phyloP scores from a whole-genome alignment of 176 grass and related monocot genomes.

The Carex myosuroides region DNA sequence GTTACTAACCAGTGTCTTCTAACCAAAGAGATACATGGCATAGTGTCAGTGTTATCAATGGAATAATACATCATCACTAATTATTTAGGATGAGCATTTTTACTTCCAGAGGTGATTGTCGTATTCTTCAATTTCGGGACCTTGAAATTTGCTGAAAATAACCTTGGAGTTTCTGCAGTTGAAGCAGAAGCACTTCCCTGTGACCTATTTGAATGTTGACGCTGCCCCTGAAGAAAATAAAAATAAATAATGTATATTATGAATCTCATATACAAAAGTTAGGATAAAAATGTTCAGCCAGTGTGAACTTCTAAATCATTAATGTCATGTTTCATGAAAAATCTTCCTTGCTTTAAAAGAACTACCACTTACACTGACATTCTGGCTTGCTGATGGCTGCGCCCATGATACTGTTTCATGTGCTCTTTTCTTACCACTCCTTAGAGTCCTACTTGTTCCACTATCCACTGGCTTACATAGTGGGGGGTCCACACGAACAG shows the following conservation, averaged over 20 bases:
- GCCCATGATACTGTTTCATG: not conserved
- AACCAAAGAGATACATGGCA: slow-evolving; percentile 10
- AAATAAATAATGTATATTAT: not conserved
- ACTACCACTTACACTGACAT: slow-evolving; percentile 7
- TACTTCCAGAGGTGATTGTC: not conserved
- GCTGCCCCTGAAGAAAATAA: not conserved
- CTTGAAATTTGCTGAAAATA: slow-evolving; percentile 21
- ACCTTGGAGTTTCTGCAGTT: not conserved
- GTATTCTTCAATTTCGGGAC: slow-evolving; percentile 27
- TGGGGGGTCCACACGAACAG: not conserved
- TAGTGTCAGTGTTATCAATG: not conserved
- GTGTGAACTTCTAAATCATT: too few relatives aligned
- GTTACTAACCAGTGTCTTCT: not conserved
- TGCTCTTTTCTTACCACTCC: not conserved
- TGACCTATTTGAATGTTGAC: not conserved
- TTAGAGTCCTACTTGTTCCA: not conserved
- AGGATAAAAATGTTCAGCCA: not conserved
- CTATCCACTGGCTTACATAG: not conserved
- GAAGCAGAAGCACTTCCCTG: not conserved
- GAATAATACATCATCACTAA: not conserved
- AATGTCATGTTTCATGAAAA: not conserved
- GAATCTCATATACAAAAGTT: not conserved
- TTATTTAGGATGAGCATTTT: not conserved
- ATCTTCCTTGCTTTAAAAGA: not conserved
- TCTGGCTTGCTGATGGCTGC: slow-evolving; percentile 2